A percentile compares a stretch with the other conserved stretches of the same genome.
phyloP scores from a whole-genome alignment of 768 basidiomycete species.

The Boletus subcaerulescens region DNA sequence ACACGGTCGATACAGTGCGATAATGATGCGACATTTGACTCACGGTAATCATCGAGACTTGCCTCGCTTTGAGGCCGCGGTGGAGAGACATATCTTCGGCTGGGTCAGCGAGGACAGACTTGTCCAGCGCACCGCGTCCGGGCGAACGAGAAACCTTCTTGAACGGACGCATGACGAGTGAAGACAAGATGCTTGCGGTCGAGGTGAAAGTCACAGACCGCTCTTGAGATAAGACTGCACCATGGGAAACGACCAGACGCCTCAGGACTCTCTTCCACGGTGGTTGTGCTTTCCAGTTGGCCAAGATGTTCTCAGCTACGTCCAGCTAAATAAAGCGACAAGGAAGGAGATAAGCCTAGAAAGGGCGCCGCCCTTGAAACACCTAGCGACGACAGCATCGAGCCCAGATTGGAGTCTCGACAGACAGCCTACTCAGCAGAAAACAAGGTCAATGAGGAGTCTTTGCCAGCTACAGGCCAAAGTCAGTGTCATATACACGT shows the following conservation, averaged over 20 bases:
- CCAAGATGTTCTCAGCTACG: neutral
- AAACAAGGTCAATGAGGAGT: neutral
- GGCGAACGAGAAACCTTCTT: neutral
- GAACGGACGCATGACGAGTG: neutral
- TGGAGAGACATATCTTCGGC: slow-evolving; percentile 39
- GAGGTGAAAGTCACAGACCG: neutral
- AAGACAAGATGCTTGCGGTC: neutral
- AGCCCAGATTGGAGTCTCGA: neutral
- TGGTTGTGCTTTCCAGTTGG: no score
- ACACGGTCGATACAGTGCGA: neutral
- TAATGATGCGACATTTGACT: slow-evolving; percentile 4
- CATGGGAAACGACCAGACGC: no score
- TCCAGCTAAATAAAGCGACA: slow-evolving; percentile 2
- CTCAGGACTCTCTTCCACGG: no score
- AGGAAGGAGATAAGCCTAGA: neutral
- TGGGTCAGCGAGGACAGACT: slow-evolving; percentile 33
- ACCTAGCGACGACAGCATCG: neutral
- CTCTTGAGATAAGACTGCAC: neutral
- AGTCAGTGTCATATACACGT: no score
- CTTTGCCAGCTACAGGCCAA: no score
- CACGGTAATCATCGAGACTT: slow-evolving; percentile 57
- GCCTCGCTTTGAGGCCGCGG: slow-evolving; percentile 48
- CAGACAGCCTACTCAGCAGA: neutral
- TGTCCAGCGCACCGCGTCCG: neutral
- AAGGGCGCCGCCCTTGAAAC: neutral